phyloP scores from a whole-genome alignment of 805 yeast species.

The Lachancea fermentati region DNA sequence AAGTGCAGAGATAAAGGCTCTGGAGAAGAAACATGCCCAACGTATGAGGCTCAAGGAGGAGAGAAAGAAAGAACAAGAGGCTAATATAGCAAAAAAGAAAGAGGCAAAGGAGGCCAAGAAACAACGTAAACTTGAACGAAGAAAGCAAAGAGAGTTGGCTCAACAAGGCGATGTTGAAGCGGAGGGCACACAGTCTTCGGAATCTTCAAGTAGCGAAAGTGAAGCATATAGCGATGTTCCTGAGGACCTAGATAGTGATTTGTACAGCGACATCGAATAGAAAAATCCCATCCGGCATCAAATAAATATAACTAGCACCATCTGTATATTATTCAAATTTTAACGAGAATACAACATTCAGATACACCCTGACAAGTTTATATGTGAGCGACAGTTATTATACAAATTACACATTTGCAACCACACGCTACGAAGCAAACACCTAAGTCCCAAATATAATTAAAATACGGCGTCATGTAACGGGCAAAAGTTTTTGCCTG shows the following conservation, averaged over 20 bases:
- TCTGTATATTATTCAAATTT: constrained; percentile 2
- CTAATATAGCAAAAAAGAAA: constrained; percentile 67
- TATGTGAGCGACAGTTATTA: too few species aligned
- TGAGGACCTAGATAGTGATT: constrained; percentile 42
- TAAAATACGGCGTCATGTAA: constrained; percentile 38
- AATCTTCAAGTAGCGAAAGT: constrained; percentile 28
- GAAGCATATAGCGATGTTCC: constrained; percentile 38
- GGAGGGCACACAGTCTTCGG: constrained; percentile 13
- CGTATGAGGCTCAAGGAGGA: constrained; percentile 58
- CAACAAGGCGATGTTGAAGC: constrained; percentile 24
- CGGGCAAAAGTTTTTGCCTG: constrained; percentile 43
- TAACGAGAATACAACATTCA: neutral
- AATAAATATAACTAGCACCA: constrained; percentile 1
- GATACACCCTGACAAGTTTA: too few species aligned
- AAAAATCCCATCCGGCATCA: neutral
- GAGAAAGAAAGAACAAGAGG: constrained; percentile 74
- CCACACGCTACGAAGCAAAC: constrained; percentile 1
- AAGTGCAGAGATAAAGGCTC: constrained; percentile 48
- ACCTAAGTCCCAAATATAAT: constrained; percentile 6
- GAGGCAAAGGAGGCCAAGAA: constrained; percentile 70
- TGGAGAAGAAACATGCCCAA: constrained; percentile 63
- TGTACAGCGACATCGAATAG: constrained; percentile 39
- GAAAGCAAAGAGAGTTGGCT: constrained; percentile 33
- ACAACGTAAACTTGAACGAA: constrained; percentile 56
- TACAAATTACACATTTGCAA: too few species aligned